These are phyloP conservation scores for Emericellopsis atlantica DNA, from an alignment of 2,329 filamentous ascomycete genomes.

Conservation along the genomic window DNA sequence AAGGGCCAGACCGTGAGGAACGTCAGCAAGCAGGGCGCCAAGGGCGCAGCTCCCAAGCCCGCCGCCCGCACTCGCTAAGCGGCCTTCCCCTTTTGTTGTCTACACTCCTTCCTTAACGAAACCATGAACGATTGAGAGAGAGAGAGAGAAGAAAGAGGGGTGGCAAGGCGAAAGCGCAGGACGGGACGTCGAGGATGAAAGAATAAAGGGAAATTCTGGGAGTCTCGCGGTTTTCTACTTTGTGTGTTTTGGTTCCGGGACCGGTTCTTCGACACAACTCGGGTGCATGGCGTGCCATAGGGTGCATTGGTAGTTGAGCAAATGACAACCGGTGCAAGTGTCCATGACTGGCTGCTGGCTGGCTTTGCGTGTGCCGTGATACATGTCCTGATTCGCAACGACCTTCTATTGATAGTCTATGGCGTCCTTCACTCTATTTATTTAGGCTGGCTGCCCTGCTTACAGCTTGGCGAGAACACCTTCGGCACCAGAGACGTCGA, in stretches of 20 bases:
- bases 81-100: background rate
- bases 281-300: constrained; percentile 27
- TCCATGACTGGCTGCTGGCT: background rate
- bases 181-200: background rate
- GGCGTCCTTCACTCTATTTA: too few species aligned
- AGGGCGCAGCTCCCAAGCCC: constrained; percentile 80
- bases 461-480: constrained; percentile 41
- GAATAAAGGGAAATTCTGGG: constrained; percentile 6
- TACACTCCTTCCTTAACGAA: background rate
- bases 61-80: constrained; percentile 61
- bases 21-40: constrained; percentile 92
- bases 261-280: constrained; percentile 27
- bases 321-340: constrained; percentile 22
- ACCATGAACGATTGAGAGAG: constrained; percentile 5
- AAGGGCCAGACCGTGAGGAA: constrained; percentile 72
- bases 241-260: constrained; percentile 22
- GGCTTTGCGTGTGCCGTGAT: too few species aligned
- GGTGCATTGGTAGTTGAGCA: constrained; percentile 28
- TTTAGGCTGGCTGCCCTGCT: constrained; percentile 2
- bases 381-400: too few species aligned
- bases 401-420: too few species aligned
- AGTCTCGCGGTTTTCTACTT: constrained; percentile 20
- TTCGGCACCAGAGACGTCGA: constrained; percentile 37
- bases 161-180: background rate
- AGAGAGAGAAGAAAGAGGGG: constrained; percentile 4